A percentile compares a stretch with the other conserved stretches of the same genome.
phyloP scores from a whole-genome alignment of 2,329 filamentous ascomycete genomes.

The Talaromyces atroroseus region DNA sequence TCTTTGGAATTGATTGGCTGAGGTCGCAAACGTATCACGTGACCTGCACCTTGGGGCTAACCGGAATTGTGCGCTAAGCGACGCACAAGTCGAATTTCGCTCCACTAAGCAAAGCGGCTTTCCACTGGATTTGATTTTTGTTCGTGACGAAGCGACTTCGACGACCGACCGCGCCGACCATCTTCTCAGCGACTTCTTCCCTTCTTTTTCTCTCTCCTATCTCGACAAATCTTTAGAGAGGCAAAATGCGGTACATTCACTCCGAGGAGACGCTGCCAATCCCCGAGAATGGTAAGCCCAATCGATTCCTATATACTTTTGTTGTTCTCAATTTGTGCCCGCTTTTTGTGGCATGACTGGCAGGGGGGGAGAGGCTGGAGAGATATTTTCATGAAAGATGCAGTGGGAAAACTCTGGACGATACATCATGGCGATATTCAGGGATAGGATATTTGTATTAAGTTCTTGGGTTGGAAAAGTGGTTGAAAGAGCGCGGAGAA shows the following conservation, averaged over 20 bases:
- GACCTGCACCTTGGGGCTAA: constrained; percentile 28
- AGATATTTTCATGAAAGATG: background rate
- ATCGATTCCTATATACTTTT: background rate
- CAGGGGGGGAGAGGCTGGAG: background rate
- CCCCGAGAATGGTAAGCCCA: constrained; percentile 86
- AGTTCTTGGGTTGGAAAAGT: background rate
- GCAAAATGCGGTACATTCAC: constrained; percentile 99
- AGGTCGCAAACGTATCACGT: constrained; percentile 21
- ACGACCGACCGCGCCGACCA: constrained; percentile 30
- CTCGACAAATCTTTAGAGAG: constrained; percentile 21
- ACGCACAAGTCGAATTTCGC: constrained; percentile 41
- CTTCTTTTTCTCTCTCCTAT: constrained; percentile 33
- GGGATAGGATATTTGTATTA: background rate
- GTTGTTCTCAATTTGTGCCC: background rate
- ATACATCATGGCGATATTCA: background rate
- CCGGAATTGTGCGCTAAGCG: constrained; percentile 35
- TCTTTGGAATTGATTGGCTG: too few species aligned
- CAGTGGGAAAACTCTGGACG: background rate
- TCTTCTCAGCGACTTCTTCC: constrained; percentile 24
- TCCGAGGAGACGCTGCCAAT: constrained; percentile 92
- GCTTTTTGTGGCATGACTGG: background rate
- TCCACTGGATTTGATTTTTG: constrained; percentile 28
- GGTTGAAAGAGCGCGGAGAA: background rate
- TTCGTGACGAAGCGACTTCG: constrained; percentile 14
- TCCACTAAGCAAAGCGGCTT: constrained; percentile 26